Base-by-base conservation (phyloP, 768 basidiomycete species). In the Auriscalpium vulgare region DNA sequence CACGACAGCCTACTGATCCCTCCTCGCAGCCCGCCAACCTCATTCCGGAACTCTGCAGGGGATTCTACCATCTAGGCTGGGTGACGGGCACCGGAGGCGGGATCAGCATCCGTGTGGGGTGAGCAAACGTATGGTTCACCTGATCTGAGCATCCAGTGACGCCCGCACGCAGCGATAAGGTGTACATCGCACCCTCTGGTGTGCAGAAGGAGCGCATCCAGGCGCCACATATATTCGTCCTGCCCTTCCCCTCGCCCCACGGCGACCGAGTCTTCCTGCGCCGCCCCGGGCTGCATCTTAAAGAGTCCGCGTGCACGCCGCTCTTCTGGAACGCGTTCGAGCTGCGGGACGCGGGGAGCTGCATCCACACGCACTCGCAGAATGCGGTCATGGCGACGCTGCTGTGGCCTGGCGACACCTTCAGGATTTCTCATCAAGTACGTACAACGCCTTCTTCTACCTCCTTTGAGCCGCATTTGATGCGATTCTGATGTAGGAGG, bases 251-350 rank as follows among this genome's bases (percentile, higher is more conserved):
- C 2, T 78, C 83, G 38, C 84, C 82, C 1, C 78, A 85, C 59
- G 75, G 81, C 10, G 84, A 88, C 65, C 79, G 91, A 52, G 74
- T 85, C 53, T 91, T 92, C 69, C 79, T 94, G 51, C 81, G 91
- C 51, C 82, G 85, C 29, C 91, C 92, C 10, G 73, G 75, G 10
- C 67, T 75, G 58, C 79, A 83, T 56, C 75, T 94, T 57, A 92
- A 89, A 63, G 90, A 94, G 64, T 89, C 87, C 1, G 88, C 88
- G 0, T 94, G 92, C 68, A 93, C 91, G 0, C 92, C 92, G 11
- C 74, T 93, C 14, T 95, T 95, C 74, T 94, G 89, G 89, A 92
- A 91, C 65, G 89, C 91, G 2, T 95, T 92, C 66, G 85, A 86
- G 36, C 71, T 88, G 60, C 77, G 89, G 19, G 73, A 78, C 56